These are phyloP conservation scores for Aegilops sharonensis DNA, from an alignment of 176 grass and related monocot genomes.

Conservation along the genomic window DNA sequence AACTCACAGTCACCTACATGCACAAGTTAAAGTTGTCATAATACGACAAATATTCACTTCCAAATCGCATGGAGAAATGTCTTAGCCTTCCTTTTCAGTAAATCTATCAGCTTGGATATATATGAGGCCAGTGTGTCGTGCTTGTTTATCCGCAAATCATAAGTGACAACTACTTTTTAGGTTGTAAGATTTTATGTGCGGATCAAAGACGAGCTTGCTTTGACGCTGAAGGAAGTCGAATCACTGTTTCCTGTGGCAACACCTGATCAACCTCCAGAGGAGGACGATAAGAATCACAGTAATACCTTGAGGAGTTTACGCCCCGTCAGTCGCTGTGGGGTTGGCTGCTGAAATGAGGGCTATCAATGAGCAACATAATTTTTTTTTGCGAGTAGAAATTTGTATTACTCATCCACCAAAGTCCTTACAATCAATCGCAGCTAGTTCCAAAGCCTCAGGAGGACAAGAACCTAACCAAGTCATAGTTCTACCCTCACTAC, in stretches of 20 bases:
- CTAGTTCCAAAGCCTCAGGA: no score
- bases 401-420: no score
- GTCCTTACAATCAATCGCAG: no score
- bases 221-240: slow-evolving; percentile 77
- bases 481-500: no score
- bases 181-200: slow-evolving; percentile 28
- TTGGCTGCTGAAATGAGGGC: slow-evolving; percentile 84
- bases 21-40: not conserved
- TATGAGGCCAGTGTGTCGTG: no score
- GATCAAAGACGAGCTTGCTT: slow-evolving; percentile 67
- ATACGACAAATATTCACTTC: not conserved
- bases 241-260: slow-evolving; percentile 54
- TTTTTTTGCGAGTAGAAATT: no score
- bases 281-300: slow-evolving; percentile 25
- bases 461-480: no score
- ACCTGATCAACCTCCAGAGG: slow-evolving; percentile 43
- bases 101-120: slow-evolving; percentile 1
- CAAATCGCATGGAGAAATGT: not conserved
- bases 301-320: slow-evolving; percentile 68
- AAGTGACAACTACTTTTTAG: slow-evolving; percentile 40
- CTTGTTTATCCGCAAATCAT: no score
- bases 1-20: no score
- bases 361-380: slow-evolving; percentile 35
- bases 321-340: slow-evolving; percentile 75
- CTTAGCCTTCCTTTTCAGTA: not conserved